Conservation (phyloP, 169 alveolate genomes). For the Plasmodium malariae region DNA sequence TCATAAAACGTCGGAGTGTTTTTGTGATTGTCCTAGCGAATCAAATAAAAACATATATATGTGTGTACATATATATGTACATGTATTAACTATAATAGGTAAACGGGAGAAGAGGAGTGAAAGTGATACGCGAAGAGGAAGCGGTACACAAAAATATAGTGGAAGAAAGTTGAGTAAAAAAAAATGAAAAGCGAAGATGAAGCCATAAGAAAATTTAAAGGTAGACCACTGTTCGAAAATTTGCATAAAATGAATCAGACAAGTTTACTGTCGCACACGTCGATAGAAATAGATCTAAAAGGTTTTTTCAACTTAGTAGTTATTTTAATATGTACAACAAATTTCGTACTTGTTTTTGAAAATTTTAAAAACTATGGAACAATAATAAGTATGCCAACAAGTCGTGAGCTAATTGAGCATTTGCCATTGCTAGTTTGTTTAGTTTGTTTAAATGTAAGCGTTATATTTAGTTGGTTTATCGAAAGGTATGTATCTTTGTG, state of each 20-base stretch:
- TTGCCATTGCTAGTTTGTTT: constrained; percentile 46
- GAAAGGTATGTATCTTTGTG: constrained; percentile 84
- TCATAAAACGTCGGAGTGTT: too few species aligned
- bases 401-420: constrained; percentile 77
- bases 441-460: constrained; percentile 80
- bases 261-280: constrained; percentile 84
- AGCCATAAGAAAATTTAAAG: constrained; percentile 17
- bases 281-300: constrained; percentile 85
- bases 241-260: constrained; percentile 83
- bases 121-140: not conserved
- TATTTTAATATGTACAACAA: constrained; percentile 88
- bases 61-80: too few species aligned
- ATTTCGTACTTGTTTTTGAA: constrained; percentile 90
- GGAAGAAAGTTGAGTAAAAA: not conserved
- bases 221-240: constrained; percentile 87
- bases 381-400: constrained; percentile 80
- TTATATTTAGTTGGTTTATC: constrained; percentile 86
- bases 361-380: constrained; percentile 91
- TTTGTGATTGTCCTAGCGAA: too few species aligned
- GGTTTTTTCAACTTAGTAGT: constrained; percentile 91
- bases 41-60: too few species aligned
- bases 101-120: too few species aligned
- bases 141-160: not conserved
- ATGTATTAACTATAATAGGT: too few species aligned
- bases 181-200: constrained; percentile 42